phyloP scores from a whole-genome alignment of 73 alveolate species.

The Paramecium caudatum region DNA sequence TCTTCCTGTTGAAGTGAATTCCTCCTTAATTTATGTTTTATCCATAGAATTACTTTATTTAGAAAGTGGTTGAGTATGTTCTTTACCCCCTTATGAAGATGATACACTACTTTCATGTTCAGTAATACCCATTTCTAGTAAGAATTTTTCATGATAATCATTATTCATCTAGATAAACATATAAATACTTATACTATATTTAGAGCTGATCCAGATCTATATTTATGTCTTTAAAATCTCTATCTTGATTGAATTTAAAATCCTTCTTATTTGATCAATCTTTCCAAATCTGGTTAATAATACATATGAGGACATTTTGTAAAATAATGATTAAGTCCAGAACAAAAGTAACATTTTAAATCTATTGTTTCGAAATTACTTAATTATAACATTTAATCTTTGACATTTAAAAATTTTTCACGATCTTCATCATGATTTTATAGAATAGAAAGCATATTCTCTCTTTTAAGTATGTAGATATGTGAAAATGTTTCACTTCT shows the following conservation, averaged over 20 bases:
- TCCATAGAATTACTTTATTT: constrained; percentile 23
- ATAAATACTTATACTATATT: not conserved
- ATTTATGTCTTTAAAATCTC: not conserved
- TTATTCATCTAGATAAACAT: not conserved
- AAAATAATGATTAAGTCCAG: not conserved
- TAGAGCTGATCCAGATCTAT: constrained; percentile 8
- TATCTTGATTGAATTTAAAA: not conserved
- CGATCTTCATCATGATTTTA: not conserved
- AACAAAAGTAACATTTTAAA: constrained; percentile 35
- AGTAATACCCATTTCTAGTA: not conserved
- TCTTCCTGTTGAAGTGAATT: not conserved
- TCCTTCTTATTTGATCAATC: constrained; percentile 13
- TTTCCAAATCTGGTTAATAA: constrained; percentile 51
- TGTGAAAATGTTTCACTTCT: constrained; percentile 10
- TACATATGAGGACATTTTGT: not conserved
- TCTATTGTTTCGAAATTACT: not conserved
- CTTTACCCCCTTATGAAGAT: not conserved
- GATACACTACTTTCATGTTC: not conserved
- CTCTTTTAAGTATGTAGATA: not conserved
- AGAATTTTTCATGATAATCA: not conserved
- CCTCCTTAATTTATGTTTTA: not conserved
- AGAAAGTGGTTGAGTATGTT: not conserved
- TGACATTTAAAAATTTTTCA: not conserved
- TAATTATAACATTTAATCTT: constrained; percentile 3
- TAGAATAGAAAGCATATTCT: not conserved